Percentiles rank a stretch among this genome's conserved stretches.
phyloP scores from a whole-genome alignment of 345 rosid species.

The Kandelia obovata region DNA sequence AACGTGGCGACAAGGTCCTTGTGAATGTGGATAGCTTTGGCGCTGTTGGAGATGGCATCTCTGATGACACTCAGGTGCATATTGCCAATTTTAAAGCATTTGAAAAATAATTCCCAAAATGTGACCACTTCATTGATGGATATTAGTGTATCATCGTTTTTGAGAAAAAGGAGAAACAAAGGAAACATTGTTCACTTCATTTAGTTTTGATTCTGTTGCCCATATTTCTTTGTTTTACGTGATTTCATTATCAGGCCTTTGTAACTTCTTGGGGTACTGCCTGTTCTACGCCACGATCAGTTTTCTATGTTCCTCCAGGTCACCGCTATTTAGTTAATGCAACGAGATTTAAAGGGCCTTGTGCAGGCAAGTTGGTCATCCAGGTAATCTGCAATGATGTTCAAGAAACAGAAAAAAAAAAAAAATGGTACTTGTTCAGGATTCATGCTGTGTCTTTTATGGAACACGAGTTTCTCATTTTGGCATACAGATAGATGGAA shows the following conservation, averaged over 20 bases:
- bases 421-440: not conserved
- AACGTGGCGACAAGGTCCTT: constrained; percentile 57
- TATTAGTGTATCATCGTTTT: too few relatives aligned
- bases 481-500: constrained; percentile 80
- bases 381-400: constrained; percentile 49
- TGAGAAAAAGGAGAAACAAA: too few relatives aligned
- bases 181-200: not conserved
- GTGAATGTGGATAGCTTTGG: constrained; percentile 93
- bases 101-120: not conserved
- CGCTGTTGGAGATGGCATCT: constrained; percentile 82
- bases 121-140: not conserved
- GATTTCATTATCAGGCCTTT: constrained; percentile 49
- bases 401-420: not conserved
- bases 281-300: constrained; percentile 60
- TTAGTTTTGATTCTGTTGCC: not conserved
- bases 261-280: constrained; percentile 69
- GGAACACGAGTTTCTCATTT: constrained; percentile 1
- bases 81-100: constrained; percentile 6
- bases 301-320: constrained; percentile 74
- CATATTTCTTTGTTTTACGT: not conserved
- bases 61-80: constrained; percentile 89
- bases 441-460: too few relatives aligned
- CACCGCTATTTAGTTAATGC: constrained; percentile 71
- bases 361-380: constrained; percentile 60
- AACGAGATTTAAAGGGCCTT: constrained; percentile 81